Evolutionary conservation across 106 monocot species (phyloP), one percentile per base, ranked within the genome.

Genomic region (Dendrobium nobile): DNA sequence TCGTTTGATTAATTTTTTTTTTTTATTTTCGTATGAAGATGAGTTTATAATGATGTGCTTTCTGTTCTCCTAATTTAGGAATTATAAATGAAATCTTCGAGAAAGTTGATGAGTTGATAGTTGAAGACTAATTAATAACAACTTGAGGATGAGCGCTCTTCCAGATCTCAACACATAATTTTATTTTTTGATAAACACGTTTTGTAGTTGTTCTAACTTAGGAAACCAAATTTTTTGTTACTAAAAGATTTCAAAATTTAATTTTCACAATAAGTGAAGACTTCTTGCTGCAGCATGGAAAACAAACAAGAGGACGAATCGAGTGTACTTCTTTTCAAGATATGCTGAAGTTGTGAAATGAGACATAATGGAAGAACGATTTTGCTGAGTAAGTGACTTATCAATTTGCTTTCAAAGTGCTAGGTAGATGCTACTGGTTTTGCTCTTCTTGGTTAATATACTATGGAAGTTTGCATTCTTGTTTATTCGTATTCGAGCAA

Each of bases 321-420:
- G 87, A 67, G 90, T 54, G 78, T 94, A 22, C 86, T 89, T 80
- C 86, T 92, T 83, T 92, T 97, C 94, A 94, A 80, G 92, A 92
- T 81, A 97, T 97, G 97, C 82, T 94, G 97, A 97, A 84, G 90
- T 97, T 79, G 89, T 90, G 45, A 92, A 89, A 27, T 88, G 84
- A 47, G 97, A 97, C 54, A 92, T 97, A 75, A 83, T 94, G 89
- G 94, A 89, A 47, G 75, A 75, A 75, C 47, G 48, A 9, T 75
- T 75, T 75, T 16, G n/a, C 47, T 47, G 42, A 43, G 73, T 73
- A 73, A 19, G 73, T 5, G 7, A 73, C 15, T 33, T 73, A 43
- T 73, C 19, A 68, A 10, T 68, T 68, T 24, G 2, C 28, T 33
- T 68, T 13, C 33, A n/a, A 31, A 68, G 3, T 33, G 31, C 11